phyloP scores from a whole-genome alignment of 352 stramenopile species.

The Phytopythium helicoides region DNA sequence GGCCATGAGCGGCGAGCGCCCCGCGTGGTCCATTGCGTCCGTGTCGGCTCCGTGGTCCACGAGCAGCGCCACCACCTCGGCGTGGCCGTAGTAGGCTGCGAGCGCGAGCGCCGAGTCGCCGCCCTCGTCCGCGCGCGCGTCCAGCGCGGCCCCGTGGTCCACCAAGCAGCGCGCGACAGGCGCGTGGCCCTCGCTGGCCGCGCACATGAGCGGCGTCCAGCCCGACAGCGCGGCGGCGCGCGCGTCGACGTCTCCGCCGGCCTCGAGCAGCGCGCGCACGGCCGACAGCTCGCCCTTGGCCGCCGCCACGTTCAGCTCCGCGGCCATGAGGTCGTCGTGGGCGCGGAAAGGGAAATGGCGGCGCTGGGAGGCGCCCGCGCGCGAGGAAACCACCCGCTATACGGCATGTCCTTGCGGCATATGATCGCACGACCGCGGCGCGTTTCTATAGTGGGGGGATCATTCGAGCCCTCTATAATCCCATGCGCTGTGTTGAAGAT shows the following conservation, averaged over 20 bases:
- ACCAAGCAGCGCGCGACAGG: constrained; percentile 3
- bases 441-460: too few relatives aligned
- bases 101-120: constrained; percentile 10
- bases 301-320: constrained; percentile 5
- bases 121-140: not conserved
- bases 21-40: constrained; percentile 10
- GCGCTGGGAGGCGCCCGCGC: too few relatives aligned
- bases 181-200: constrained; percentile 12
- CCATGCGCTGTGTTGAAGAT: too few relatives aligned
- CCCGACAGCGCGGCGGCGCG: constrained; percentile 7
- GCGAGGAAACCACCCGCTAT: too few relatives aligned
- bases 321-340: too few relatives aligned
- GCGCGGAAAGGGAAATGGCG: too few relatives aligned
- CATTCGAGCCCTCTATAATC: too few relatives aligned
- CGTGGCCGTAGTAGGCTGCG: constrained; percentile 11
- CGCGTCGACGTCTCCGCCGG: constrained; percentile 12
- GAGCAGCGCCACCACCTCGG: constrained; percentile 15
- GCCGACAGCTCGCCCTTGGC: constrained; percentile 3
- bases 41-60: constrained; percentile 14
- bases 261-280: constrained; percentile 10
- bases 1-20: constrained; percentile 17
- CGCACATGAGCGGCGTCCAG: constrained; percentile 23
- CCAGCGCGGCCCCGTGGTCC: constrained; percentile 1
- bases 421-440: too few relatives aligned
- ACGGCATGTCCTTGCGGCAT: too few relatives aligned